Conservation (phyloP, 257 asterid genomes). For the Vinca minor region DNA sequence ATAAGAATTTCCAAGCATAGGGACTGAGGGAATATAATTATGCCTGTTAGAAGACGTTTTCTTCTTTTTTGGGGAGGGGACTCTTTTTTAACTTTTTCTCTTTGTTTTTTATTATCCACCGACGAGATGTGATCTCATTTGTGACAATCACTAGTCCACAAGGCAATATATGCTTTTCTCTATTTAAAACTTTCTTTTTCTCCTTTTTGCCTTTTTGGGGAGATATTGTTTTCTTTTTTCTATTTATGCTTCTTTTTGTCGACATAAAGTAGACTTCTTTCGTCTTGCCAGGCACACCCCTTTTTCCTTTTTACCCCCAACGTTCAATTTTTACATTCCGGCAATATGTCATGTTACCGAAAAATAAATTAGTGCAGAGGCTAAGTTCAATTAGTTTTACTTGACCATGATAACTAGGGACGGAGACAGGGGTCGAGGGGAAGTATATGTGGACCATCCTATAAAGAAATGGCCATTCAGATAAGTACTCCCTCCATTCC, state of each 20-base stretch:
- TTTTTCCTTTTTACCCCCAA: conserved; percentile 1
- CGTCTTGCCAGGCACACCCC: not conserved
- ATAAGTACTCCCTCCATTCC: too few species aligned
- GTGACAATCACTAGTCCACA: not conserved
- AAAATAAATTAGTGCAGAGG: too few species aligned
- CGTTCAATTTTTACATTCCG: not conserved
- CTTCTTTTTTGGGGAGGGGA: conserved; percentile 5
- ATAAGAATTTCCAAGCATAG: not conserved
- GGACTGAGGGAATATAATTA: conserved; percentile 1
- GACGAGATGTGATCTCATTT: conserved; percentile 6
- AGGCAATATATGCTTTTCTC: not conserved
- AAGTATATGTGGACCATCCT: too few species aligned
- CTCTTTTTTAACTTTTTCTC: not conserved
- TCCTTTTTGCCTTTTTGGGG: not conserved
- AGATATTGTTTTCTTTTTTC: not conserved
- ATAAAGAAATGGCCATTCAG: too few species aligned
- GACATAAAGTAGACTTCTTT: not conserved
- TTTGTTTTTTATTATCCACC: conserved; percentile 21
- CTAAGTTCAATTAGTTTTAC: too few species aligned
- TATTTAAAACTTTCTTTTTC: conserved; percentile 12
- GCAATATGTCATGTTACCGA: too few species aligned
- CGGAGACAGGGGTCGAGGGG: too few species aligned
- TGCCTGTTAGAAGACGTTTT: not conserved
- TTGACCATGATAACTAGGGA: too few species aligned
- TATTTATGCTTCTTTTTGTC: too few species aligned